Conservation (phyloP, 306 rosid genomes). For the Alnus rubra region DNA sequence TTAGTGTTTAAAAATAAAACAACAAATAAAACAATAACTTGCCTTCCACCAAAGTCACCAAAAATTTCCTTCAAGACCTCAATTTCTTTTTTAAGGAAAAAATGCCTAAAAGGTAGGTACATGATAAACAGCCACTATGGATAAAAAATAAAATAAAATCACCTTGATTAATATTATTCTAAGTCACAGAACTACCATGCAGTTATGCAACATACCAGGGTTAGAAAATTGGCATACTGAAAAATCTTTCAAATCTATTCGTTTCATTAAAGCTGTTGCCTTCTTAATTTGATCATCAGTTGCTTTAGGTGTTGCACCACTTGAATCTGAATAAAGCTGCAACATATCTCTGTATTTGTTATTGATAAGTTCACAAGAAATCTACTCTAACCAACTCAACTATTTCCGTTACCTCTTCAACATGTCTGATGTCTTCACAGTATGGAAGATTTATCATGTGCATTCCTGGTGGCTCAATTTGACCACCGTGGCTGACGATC, state of each 20-base stretch:
- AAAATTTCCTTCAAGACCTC: too few relatives aligned
- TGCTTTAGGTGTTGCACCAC: slow-evolving; percentile 50
- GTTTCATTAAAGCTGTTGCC: slow-evolving; percentile 77
- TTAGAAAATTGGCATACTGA: slow-evolving; percentile 79
- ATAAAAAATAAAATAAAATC: too few relatives aligned
- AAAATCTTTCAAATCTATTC: slow-evolving; percentile 74
- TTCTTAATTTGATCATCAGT: slow-evolving; percentile 68
- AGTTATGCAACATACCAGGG: slow-evolving; percentile 55
- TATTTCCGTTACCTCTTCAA: slow-evolving; percentile 77
- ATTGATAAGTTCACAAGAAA: slow-evolving; percentile 27
- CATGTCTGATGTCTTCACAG: slow-evolving; percentile 83
- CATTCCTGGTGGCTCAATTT: slow-evolving; percentile 97
- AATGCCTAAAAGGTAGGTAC: neutral
- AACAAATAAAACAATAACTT: too few relatives aligned
- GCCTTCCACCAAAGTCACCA: too few relatives aligned
- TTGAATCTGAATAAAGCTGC: slow-evolving; percentile 59
- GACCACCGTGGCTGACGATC: slow-evolving; percentile 64
- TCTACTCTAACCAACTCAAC: slow-evolving; percentile 13
- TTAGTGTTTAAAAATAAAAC: too few relatives aligned
- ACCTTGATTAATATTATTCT: neutral
- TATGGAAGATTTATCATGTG: slow-evolving; percentile 91
- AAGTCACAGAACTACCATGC: neutral
- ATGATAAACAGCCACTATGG: neutral
- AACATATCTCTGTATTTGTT: slow-evolving; percentile 23
- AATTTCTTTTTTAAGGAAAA: too few relatives aligned